A percentile compares a stretch with the other conserved stretches of the same genome.
Conservation (phyloP, 78 protist species). For the Dictyostelium brefeldianum region DNA sequence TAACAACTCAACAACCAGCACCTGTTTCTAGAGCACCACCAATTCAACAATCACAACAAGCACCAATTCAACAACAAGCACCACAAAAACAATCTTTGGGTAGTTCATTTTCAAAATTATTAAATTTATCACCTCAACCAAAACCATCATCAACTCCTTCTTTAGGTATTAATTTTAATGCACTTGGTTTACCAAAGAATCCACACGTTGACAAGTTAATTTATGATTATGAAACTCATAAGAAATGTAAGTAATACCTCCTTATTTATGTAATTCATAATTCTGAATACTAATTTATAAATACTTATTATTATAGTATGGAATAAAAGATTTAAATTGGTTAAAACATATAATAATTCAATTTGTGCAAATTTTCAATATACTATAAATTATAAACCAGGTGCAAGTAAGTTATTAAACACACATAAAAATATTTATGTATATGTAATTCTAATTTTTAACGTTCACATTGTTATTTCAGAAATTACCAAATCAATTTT, state of each 20-base stretch:
- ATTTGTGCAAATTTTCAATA: neutral
- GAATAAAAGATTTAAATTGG: slow-evolving; percentile 23
- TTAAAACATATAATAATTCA: neutral
- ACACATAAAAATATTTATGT: no score
- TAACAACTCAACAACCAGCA: neutral
- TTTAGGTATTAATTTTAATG: neutral
- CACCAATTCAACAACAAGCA: neutral
- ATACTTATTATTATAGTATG: neutral
- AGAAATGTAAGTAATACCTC: neutral
- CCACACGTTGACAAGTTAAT: neutral
- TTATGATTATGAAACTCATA: neutral
- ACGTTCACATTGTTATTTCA: neutral
- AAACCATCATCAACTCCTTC: neutral
- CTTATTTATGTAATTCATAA: neutral
- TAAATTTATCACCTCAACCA: neutral
- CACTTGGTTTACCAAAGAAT: neutral
- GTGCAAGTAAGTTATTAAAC: neutral
- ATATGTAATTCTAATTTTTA: neutral
- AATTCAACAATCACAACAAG: neutral
- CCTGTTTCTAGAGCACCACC: neutral
- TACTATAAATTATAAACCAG: neutral
- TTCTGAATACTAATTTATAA: neutral
- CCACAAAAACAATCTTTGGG: neutral
- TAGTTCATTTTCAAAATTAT: neutral
- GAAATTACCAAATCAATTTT: neutral